Evolutionary conservation across 257 asterid species (phyloP).

Genomic region (Solanum clarkiae): DNA sequence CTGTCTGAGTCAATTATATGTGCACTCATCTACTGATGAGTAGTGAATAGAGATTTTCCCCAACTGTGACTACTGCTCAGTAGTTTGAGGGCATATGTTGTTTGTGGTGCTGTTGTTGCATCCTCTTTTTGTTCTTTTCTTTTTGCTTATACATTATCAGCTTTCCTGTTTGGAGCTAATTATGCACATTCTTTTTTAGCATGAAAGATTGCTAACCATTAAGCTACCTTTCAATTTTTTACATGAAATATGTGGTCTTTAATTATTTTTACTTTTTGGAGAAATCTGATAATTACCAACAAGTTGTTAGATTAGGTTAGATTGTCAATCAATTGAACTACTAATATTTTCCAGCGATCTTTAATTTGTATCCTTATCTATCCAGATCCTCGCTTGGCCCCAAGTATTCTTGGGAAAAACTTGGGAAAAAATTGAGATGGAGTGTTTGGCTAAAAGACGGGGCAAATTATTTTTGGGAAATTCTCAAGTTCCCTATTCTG

Average conservation of each 20-base stretch:
- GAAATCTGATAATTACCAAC: too few relatives aligned
- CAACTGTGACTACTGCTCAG: not conserved
- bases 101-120: not conserved
- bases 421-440: too few relatives aligned
- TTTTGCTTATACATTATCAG: not conserved
- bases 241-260: too few relatives aligned
- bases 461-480: too few relatives aligned
- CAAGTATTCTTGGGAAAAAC: too few relatives aligned
- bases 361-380: too few relatives aligned
- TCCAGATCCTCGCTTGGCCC: not conserved
- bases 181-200: not conserved
- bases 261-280: too few relatives aligned
- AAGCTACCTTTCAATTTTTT: not conserved
- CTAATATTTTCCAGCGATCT: too few relatives aligned
- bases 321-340: too few relatives aligned
- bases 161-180: not conserved
- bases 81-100: not conserved
- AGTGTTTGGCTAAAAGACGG: too few relatives aligned
- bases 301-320: too few relatives aligned
- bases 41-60: not conserved
- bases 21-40: slow-evolving; percentile 3
- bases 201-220: not conserved
- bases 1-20: not conserved
- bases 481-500: too few relatives aligned
- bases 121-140: not conserved